These are phyloP conservation scores for Saraca asoca DNA, from an alignment of 331 rosid genomes.

Conservation along the genomic window DNA sequence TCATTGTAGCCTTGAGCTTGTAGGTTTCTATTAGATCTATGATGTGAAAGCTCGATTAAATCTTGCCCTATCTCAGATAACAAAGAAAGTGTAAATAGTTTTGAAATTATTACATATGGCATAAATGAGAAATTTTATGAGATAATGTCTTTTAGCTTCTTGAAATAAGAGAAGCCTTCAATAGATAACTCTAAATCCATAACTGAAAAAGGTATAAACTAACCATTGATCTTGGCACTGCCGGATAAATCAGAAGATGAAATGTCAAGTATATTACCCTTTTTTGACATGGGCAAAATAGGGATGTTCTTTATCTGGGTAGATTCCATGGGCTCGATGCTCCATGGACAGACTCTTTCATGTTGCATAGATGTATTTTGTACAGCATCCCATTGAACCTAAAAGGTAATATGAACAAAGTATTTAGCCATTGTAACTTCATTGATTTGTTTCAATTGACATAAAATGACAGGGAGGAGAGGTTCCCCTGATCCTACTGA, in stretches of 20 bases:
- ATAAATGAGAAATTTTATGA: neutral
- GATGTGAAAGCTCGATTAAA: conserved; percentile 3
- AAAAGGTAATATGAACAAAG: neutral
- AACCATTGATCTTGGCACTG: conserved; percentile 30
- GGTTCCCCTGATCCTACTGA: no score
- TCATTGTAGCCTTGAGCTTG: conserved; percentile 47
- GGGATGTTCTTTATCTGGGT: neutral
- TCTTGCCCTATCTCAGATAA: neutral
- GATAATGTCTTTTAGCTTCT: neutral
- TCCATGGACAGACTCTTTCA: conserved; percentile 51
- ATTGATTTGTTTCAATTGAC: no score
- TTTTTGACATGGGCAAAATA: conserved; percentile 20
- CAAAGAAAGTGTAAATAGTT: neutral
- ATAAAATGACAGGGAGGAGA: no score
- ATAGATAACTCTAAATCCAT: neutral
- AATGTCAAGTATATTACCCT: conserved; percentile 20
- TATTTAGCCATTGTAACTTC: neutral
- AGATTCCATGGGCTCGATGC: conserved; percentile 29
- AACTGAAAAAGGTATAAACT: neutral
- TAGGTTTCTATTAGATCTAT: no score
- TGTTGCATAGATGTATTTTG: conserved; percentile 24
- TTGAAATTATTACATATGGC: neutral
- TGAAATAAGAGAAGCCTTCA: neutral
- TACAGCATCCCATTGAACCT: conserved; percentile 47
- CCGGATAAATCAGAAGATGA: conserved; percentile 9